Conservation (phyloP, 106 monocot species). For the Posidonia australis region DNA sequence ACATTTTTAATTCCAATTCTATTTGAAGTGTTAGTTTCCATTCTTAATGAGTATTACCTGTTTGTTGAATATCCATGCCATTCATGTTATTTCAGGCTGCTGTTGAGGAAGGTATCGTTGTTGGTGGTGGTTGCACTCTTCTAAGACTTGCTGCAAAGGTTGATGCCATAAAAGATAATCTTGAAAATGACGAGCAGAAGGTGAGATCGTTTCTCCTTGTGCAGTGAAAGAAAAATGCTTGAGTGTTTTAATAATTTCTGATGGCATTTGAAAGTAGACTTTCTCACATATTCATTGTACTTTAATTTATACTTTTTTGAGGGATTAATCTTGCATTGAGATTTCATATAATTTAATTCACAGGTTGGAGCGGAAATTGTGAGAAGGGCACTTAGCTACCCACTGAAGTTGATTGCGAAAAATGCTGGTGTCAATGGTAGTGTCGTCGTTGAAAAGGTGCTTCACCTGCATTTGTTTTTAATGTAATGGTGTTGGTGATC, state of each 20-base stretch:
- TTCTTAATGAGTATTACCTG: neutral
- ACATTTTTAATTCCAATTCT: neutral
- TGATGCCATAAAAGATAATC: slow-evolving; percentile 35
- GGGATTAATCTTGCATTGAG: too few relatives aligned
- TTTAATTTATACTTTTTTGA: neutral
- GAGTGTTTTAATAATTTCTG: neutral
- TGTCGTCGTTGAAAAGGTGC: slow-evolving; percentile 44
- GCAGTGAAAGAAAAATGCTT: neutral
- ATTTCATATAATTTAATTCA: neutral
- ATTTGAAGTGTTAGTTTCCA: too few relatives aligned
- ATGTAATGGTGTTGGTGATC: neutral
- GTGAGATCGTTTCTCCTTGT: slow-evolving; percentile 2
- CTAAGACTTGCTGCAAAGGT: slow-evolving; percentile 57
- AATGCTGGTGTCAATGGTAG: slow-evolving; percentile 58
- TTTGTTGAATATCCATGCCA: neutral
- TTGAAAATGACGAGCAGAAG: slow-evolving; percentile 46
- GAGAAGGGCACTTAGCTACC: slow-evolving; percentile 42
- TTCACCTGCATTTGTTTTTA: neutral
- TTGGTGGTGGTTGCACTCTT: slow-evolving; percentile 87
- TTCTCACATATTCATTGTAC: neutral
- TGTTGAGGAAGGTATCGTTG: slow-evolving; percentile 95
- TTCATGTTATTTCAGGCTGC: slow-evolving; percentile 39
- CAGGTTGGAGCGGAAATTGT: slow-evolving; percentile 51
- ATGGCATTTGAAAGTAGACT: too few relatives aligned
- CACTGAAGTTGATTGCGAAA: slow-evolving; percentile 44